Percentiles rank a stretch among this genome's conserved stretches.
Conservation (phyloP, 2,329 filamentous ascomycete genomes). For the Fusarium sp. region DNA sequence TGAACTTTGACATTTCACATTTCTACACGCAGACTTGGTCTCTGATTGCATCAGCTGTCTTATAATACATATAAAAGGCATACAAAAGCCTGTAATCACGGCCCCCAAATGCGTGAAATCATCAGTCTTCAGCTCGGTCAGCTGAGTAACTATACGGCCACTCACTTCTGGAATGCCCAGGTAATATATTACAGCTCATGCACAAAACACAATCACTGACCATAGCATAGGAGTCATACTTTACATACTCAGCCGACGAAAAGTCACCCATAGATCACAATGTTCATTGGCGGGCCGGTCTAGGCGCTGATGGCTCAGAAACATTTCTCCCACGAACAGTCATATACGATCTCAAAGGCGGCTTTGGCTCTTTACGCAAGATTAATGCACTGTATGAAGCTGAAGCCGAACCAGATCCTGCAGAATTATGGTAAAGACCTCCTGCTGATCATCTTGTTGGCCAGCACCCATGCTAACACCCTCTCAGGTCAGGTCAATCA, state of each 20-base stretch:
- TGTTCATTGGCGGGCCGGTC: slow-evolving; percentile 85
- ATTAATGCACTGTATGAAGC: slow-evolving; percentile 87
- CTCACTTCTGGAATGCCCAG: slow-evolving; percentile 98
- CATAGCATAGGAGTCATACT: slow-evolving; percentile 84
- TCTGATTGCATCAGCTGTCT: background rate
- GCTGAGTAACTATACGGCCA: slow-evolving; percentile 90
- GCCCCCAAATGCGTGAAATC: slow-evolving; percentile 83
- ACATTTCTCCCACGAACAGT: slow-evolving; percentile 92
- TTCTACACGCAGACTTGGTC: background rate
- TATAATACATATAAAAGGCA: background rate
- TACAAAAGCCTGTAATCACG: background rate
- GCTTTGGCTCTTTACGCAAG: slow-evolving; percentile 87
- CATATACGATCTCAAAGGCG: slow-evolving; percentile 94
- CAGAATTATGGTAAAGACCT: slow-evolving; percentile 49
- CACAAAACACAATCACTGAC: slow-evolving; percentile 5
- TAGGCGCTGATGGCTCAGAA: slow-evolving; percentile 84
- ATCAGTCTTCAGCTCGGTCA: slow-evolving; percentile 93
- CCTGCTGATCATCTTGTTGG: too few species aligned
- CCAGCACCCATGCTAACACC: background rate
- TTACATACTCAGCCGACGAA: slow-evolving; percentile 77
- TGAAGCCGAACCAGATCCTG: slow-evolving; percentile 48
- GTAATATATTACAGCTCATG: slow-evolving; percentile 51
- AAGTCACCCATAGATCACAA: slow-evolving; percentile 58
- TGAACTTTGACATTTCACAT: background rate
- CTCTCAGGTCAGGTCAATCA: slow-evolving; percentile 69